phyloP scores from a whole-genome alignment of 495 filamentous ascomycete species.

The Aspergillus incahuasiensis region DNA sequence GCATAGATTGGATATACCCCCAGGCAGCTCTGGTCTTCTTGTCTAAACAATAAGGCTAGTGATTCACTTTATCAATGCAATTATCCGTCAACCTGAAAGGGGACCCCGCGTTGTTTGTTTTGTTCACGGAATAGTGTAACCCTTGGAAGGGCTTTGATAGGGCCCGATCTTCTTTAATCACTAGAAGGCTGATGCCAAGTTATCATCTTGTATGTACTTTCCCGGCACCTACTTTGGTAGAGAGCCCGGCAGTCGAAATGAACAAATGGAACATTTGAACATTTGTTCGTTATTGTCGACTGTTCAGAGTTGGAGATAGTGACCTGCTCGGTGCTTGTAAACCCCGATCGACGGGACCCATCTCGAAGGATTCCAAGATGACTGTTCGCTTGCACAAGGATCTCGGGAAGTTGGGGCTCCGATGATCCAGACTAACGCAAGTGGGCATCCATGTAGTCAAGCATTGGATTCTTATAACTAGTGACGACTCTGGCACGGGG shows the following conservation, averaged over 20 bases:
- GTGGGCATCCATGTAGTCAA: not conserved
- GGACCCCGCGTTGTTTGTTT: not conserved
- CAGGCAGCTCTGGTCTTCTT: too few species aligned
- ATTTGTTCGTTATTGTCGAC: too few species aligned
- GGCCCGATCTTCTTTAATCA: not conserved
- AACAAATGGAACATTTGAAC: too few species aligned
- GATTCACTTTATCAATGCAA: not conserved
- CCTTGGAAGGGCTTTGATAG: not conserved
- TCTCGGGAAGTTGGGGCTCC: constrained; percentile 19
- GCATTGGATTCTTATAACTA: not conserved
- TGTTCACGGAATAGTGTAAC: too few species aligned
- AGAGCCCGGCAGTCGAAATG: too few species aligned
- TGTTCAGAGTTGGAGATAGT: not conserved
- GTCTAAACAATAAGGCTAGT: too few species aligned
- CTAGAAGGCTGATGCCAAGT: too few species aligned
- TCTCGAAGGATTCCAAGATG: not conserved
- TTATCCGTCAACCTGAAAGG: not conserved
- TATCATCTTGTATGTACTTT: too few species aligned
- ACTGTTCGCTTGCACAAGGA: constrained; percentile 13
- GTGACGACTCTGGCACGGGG: not conserved
- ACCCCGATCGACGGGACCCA: not conserved
- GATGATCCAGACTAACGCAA: constrained; percentile 3
- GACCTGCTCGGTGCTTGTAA: not conserved
- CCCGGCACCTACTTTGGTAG: too few species aligned
- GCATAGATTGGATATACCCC: too few species aligned